Conservation (phyloP, 306 rosid genomes). For the Cicer chorassanicum region DNA sequence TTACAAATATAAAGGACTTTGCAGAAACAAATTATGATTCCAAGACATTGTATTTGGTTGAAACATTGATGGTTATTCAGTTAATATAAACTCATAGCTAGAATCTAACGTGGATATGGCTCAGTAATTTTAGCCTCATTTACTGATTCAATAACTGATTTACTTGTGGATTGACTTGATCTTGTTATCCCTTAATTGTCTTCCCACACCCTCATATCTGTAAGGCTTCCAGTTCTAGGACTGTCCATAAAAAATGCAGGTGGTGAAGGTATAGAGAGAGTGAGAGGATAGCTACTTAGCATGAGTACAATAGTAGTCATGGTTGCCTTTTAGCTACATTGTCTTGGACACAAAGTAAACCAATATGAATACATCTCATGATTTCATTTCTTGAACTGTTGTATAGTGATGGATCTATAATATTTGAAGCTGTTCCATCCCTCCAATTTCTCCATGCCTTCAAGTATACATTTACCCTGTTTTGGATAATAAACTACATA, state of each 20-base stretch:
- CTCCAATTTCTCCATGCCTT: slow-evolving; percentile 45
- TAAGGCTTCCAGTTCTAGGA: not conserved
- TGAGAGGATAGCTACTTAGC: slow-evolving; percentile 1
- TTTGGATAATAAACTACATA: no score
- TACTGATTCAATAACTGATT: not conserved
- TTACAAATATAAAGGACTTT: not conserved
- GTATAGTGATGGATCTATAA: slow-evolving; percentile 49
- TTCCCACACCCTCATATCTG: not conserved
- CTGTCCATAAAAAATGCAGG: slow-evolving; percentile 5
- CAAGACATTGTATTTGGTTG: not conserved
- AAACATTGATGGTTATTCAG: not conserved
- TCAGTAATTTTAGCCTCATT: slow-evolving; percentile 38
- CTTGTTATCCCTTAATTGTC: slow-evolving; percentile 1
- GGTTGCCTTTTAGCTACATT: slow-evolving; percentile 3
- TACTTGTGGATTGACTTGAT: not conserved
- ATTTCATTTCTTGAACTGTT: slow-evolving; percentile 36
- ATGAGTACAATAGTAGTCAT: not conserved
- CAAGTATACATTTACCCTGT: not conserved
- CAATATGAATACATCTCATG: slow-evolving; percentile 20
- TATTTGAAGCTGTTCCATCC: slow-evolving; percentile 42
- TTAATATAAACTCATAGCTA: not conserved
- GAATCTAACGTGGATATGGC: slow-evolving; percentile 43
- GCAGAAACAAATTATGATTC: no score
- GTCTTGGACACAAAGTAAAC: not conserved
- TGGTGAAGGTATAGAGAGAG: not conserved